Base-by-base conservation (phyloP, 257 asterid species). In the Datura wrightii region DNA sequence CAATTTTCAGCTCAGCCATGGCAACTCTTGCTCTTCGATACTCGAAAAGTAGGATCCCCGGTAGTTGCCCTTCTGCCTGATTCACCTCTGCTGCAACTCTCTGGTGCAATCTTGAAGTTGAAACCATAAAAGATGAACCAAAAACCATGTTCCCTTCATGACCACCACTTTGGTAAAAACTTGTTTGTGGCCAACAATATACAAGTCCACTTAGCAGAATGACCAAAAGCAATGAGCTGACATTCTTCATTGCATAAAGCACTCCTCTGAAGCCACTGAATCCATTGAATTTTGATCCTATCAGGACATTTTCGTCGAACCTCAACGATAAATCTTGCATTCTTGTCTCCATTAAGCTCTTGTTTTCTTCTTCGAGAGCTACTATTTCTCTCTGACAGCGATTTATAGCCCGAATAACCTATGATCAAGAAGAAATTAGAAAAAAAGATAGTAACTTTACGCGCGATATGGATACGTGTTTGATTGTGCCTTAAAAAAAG, bases 211-310 rank as follows among this genome's bases (percentile, higher is more conserved):
- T 93, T 15, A 92, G 67, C 74, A 94, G 74, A 71, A 95, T 93
- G 31, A 86, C 82, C 15, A 95, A 63, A 56, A 93, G 95, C 88
- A 93, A 87, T 41, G 98, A 91, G 79, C 86, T 92, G 0, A 91
- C 97, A n/a, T 89, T 91, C 85, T 93, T 90, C 94, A 91, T 92
- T 18, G 97, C 96, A 66, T 92, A 84, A 0, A 93, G 84, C n/a
- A 93, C 97, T 48, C 95, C 97, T 79, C 94, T 83, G 58, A 94
- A 94, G 0, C 98, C 97, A 7, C 86, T 93, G 91, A 92, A 93
- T 39, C 92, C 93, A 71, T 89, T 93, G 89, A 90, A 88, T 87
- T 90, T 92, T 31, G 95, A 90, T 83, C 91, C 95, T 13, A 90
- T 79, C 72, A 88, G 6, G 6, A 87, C 88, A 85, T 87, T 85